Conservation (phyloP, 2,329 filamentous ascomycete species). For the Neonectria magnoliae region DNA sequence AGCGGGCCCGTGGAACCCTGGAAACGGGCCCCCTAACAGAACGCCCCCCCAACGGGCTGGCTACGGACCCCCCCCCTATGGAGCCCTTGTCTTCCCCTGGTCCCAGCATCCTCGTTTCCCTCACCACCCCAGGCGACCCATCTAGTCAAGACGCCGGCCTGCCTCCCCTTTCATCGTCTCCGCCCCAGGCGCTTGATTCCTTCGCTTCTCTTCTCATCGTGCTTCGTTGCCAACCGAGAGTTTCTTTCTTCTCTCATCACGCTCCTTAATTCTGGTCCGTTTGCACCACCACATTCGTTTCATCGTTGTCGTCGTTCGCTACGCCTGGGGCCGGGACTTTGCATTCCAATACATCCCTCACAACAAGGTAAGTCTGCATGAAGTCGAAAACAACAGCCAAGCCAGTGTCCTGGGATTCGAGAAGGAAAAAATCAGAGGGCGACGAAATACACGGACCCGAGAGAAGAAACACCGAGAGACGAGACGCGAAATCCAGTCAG, state of each 20-base stretch:
- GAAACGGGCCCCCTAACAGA: constrained; percentile 14
- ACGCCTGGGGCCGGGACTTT: constrained; percentile 33
- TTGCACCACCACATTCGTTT: constrained; percentile 46
- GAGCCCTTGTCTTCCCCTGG: constrained; percentile 23
- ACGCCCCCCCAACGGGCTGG: constrained; percentile 14
- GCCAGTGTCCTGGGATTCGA: not conserved
- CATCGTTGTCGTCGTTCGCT: constrained; percentile 41
- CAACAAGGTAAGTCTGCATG: constrained; percentile 39
- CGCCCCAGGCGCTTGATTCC: constrained; percentile 39
- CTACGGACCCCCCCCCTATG: constrained; percentile 6
- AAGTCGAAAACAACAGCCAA: not conserved
- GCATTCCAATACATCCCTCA: constrained; percentile 29
- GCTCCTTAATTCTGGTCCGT: constrained; percentile 51
- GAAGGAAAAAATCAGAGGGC: constrained; percentile 19
- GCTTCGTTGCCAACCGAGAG: constrained; percentile 63
- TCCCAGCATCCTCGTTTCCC: constrained; percentile 15
- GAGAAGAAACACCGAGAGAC: not conserved
- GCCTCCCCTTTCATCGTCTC: constrained; percentile 41
- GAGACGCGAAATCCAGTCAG: not conserved
- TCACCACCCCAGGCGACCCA: constrained; percentile 12
- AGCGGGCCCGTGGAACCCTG: constrained; percentile 14
- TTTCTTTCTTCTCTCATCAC: constrained; percentile 61
- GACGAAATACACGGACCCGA: not conserved
- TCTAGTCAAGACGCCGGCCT: constrained; percentile 37
- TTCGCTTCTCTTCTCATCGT: constrained; percentile 42